These are phyloP conservation scores for Davidsoniella australis DNA, from an alignment of 2,329 filamentous ascomycete species.

Conservation along the genomic window DNA sequence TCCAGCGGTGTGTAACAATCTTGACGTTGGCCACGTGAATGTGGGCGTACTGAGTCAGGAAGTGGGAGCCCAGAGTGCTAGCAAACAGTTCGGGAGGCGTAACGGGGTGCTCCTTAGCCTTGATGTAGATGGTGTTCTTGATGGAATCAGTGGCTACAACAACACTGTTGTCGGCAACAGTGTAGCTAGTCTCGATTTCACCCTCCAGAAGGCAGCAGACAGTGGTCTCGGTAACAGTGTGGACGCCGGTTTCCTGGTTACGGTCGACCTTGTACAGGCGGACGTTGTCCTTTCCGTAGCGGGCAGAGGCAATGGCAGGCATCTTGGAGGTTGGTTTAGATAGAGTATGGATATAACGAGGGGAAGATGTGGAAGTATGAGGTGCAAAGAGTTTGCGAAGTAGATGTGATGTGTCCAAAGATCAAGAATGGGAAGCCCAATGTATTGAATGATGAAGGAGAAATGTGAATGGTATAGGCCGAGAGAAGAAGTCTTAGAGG, in stretches of 20 bases:
- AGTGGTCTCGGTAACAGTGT: conserved; percentile 88
- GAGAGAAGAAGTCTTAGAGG: too few relatives aligned
- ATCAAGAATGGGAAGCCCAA: too few relatives aligned
- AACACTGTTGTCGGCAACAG: conserved; percentile 80
- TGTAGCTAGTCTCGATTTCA: conserved; percentile 81
- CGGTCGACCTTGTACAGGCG: conserved; percentile 88
- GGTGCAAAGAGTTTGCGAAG: too few relatives aligned
- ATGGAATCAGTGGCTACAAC: conserved; percentile 94
- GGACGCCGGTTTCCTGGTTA: conserved; percentile 56
- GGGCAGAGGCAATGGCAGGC: conserved; percentile 43
- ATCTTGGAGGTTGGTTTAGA: conserved; percentile 21
- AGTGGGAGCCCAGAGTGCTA: conserved; percentile 70
- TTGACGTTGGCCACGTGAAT: conserved; percentile 72
- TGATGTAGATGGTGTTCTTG: conserved; percentile 94
- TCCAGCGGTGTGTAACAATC: conserved; percentile 78
- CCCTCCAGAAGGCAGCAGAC: conserved; percentile 86
- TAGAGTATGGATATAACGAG: too few relatives aligned
- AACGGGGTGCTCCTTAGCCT: conserved; percentile 83
- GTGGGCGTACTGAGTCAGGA: conserved; percentile 73
- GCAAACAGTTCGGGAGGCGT: conserved; percentile 87
- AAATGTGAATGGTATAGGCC: too few relatives aligned
- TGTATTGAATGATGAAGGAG: too few relatives aligned
- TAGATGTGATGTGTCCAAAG: too few relatives aligned
- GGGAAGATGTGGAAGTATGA: too few relatives aligned
- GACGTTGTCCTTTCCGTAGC: conserved; percentile 95